Evolutionary conservation across 2,329 filamentous ascomycete species (phyloP).

Genomic region (Hypomyces perniciosus): DNA sequence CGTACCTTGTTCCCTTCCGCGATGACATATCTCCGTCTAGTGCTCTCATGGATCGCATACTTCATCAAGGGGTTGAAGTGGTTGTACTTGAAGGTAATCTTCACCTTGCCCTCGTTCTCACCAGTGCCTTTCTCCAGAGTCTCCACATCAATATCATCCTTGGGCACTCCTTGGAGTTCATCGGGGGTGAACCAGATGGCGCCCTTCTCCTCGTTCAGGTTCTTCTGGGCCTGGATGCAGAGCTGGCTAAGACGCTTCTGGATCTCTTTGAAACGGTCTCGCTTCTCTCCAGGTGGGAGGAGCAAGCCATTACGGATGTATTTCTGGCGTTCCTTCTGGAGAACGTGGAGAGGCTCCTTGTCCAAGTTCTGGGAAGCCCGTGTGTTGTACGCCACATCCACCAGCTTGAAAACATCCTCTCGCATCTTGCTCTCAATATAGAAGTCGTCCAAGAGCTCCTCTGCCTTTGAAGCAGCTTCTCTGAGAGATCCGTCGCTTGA

Average conservation of each 20-base stretch:
- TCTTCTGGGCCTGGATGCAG: conserved; percentile 70
- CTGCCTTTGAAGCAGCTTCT: conserved; percentile 69
- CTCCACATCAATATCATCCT: conserved; percentile 59
- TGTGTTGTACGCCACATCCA: conserved; percentile 51
- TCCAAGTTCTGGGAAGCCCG: conserved; percentile 52
- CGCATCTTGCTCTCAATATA: conserved; percentile 74
- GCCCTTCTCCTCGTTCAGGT: conserved; percentile 77
- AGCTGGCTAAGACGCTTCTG: conserved; percentile 73
- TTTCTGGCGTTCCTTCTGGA: conserved; percentile 72
- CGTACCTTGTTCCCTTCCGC: conserved; percentile 71
- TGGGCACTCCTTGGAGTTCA: conserved; percentile 69
- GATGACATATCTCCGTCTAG: conserved; percentile 62
- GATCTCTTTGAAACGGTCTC: conserved; percentile 80
- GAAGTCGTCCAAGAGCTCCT: conserved; percentile 71
- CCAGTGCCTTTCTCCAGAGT: conserved; percentile 65
- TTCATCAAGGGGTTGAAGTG: conserved; percentile 74
- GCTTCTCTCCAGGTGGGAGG: conserved; percentile 60
- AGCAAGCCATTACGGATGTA: conserved; percentile 73
- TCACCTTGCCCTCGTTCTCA: conserved; percentile 67
- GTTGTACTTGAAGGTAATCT: conserved; percentile 76
- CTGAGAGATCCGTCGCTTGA: conserved; percentile 62
- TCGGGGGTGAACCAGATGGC: conserved; percentile 70
- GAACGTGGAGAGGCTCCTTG: conserved; percentile 61
- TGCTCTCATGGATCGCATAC: conserved; percentile 66
- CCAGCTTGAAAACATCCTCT: conserved; percentile 68